Evolutionary conservation across 2,329 filamentous ascomycete genomes (phyloP), one percentile per base, ranked within the genome.

Genomic region (Pestalotiopsis sp.): DNA sequence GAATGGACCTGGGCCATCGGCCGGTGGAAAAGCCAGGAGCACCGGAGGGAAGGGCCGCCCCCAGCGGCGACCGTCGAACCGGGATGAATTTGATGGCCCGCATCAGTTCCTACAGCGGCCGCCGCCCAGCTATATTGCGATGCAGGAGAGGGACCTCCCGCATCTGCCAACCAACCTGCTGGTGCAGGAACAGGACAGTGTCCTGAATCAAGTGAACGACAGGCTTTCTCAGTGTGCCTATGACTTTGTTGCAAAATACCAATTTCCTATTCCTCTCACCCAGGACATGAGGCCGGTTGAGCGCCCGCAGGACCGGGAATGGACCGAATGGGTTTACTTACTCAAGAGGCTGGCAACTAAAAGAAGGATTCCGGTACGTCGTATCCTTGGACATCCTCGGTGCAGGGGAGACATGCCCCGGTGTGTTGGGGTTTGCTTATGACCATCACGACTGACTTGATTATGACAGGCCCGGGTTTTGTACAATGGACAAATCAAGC

Each of bases 241-340:
- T 85, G 93, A 97, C 81, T 97, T 97, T 80, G 91, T 97, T 75
- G 93, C 93, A 75, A 94, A 94, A 81, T 96, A 96, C 79, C 93
- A 95, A 80, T 97, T 97, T 78, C 93, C 93, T 13, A 94, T 97
- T 73, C 93, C 93, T 12, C 82, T 96, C 75, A 93, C 93, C 68
- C 89, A 92, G 79, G 86, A 69, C 41, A 69, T 68, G 87, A 41
- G 61, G 31, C 68, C 66, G 14, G 77, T 79, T 31, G 76, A 79
- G 69, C 72, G 76, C 66, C 77, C 77, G 3, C 76, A 78, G 63
- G 77, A 79, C 67, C 74, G 77, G 71, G 93, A 96, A 80, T 97
- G 93, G 93, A 95, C 93, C 60, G 93, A 97, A 82, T 97, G 93
- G 93, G 93, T 95, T 68, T 94, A 95, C 79, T 87, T 97, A 69